Base-by-base conservation (phyloP, 2,329 filamentous ascomycete species). In the Huntiella decipiens region DNA sequence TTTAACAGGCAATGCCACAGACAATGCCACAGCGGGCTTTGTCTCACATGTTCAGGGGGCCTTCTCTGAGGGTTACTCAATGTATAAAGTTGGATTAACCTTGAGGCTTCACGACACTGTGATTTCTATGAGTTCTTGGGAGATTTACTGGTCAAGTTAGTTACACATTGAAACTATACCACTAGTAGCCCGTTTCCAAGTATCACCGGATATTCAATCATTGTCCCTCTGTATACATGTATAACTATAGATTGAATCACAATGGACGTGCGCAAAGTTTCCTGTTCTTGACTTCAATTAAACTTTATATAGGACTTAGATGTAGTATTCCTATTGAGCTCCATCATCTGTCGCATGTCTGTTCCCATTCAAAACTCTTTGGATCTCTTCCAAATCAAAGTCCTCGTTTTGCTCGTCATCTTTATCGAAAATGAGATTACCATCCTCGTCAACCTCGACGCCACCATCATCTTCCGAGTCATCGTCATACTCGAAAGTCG, bases 401-500 rank as follows among this genome's bases (percentile, higher is more conserved):
- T 19, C 28, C 3, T 16, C 36, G 4, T 12, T 19, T 19, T 38
- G 13, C 6, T 37, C 37, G 11, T 44, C 37, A 13, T 44, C 46
- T n/a, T 40, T 13, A 4, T 38, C 5, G 8, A 16, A 15, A 3
- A 8, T 12, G 3, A 39, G 38, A 13, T 15, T 19, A 1, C 16
- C 16, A 16, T 19, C 17, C 17, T 39, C 45, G 12, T 35, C 45
- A 15, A 37, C 32, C 4, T 38, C 47, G 8, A 6, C 22, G 8
- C 22, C 22, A 4, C 22, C 22, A 37, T 38, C 44, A 4, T 49
- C 45, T 15, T 51, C 40, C 16, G 55, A 52, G 10, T 56, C 54
- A 16, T 54, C 54, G 16, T 63, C 61, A 11, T 65, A 60, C 0
- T 67, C 64, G 15, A 70, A 64, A 22, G 51, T 57, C 0, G 66